A percentile compares a stretch with the other conserved stretches of the same genome.
phyloP scores from a whole-genome alignment of 1,284 basidiomycete genomes.

The Trichosporon sp. region DNA sequence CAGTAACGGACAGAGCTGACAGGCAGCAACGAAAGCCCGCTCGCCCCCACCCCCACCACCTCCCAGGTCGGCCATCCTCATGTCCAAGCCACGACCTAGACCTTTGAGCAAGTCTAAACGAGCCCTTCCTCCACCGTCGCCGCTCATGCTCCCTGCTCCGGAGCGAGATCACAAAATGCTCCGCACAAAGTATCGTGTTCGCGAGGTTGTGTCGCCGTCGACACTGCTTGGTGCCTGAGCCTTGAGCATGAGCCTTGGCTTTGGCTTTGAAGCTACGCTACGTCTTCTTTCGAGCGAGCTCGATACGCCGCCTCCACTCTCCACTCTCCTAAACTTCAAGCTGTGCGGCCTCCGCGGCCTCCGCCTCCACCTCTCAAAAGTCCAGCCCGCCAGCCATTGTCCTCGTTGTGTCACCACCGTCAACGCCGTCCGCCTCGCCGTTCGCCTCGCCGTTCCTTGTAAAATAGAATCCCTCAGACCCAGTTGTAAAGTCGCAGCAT shows the following conservation, averaged over 20 bases:
- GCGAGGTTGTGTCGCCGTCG: not conserved
- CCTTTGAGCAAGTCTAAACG: not conserved
- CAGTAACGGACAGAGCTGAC: not conserved
- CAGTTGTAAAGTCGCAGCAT: too few relatives aligned
- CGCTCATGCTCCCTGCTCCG: slow-evolving; percentile 4
- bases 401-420: too few relatives aligned
- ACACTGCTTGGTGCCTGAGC: not conserved
- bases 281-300: too few relatives aligned
- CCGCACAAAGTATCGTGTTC: not conserved
- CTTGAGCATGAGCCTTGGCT: not conserved
- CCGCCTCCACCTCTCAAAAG: too few relatives aligned
- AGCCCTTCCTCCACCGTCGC: not conserved
- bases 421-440: too few relatives aligned
- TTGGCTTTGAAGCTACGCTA: too few relatives aligned
- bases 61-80: not conserved
- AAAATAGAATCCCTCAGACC: too few relatives aligned
- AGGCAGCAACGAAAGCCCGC: not conserved
- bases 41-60: not conserved
- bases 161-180: not conserved
- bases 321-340: too few relatives aligned
- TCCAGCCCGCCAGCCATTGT: too few relatives aligned
- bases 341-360: not conserved
- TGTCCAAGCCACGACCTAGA: not conserved
- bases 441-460: too few relatives aligned
- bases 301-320: not conserved